These are phyloP conservation scores for Gracilariopsis chorda DNA, from an alignment of 23 red algal species.

Conservation along the genomic window DNA sequence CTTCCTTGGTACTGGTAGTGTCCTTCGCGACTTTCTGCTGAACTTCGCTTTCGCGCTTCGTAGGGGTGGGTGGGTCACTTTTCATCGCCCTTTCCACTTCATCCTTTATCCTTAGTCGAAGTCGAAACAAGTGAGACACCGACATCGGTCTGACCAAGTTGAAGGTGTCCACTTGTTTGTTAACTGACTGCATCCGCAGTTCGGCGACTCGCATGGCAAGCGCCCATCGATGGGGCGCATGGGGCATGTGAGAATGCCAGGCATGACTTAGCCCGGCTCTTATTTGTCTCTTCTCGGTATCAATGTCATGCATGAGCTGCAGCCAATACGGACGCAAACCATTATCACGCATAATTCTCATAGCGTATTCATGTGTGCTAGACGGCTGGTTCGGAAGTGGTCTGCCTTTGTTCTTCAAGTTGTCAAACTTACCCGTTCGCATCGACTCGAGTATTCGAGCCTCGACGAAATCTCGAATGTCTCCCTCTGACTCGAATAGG, in stretches of 20 bases:
- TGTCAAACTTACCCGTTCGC: constrained; percentile 57
- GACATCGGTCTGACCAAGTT: constrained; percentile 43
- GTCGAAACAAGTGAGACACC: constrained; percentile 50
- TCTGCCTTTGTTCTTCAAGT: constrained; percentile 61
- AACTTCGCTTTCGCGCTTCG: not conserved
- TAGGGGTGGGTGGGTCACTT: not conserved
- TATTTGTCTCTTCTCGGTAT: constrained; percentile 36
- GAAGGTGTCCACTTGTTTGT: constrained; percentile 53
- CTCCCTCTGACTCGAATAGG: constrained; percentile 39
- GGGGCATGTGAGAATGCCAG: constrained; percentile 59
- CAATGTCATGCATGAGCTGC: constrained; percentile 70
- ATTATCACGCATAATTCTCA: constrained; percentile 65
- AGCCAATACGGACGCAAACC: constrained; percentile 56
- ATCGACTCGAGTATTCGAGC: constrained; percentile 54
- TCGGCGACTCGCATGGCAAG: constrained; percentile 15
- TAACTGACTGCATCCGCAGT: constrained; percentile 25
- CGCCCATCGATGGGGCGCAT: constrained; percentile 31
- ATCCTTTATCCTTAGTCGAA: constrained; percentile 40
- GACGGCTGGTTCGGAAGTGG: constrained; percentile 37
- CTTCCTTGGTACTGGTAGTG: not conserved
- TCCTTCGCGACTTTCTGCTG: not conserved
- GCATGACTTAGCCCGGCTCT: constrained; percentile 3
- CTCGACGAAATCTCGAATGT: constrained; percentile 44
- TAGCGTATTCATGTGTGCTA: constrained; percentile 34
- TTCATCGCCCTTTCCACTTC: constrained; percentile 47